Conservation (phyloP, 2,329 filamentous ascomycete genomes). For the Stemphylium beticola region DNA sequence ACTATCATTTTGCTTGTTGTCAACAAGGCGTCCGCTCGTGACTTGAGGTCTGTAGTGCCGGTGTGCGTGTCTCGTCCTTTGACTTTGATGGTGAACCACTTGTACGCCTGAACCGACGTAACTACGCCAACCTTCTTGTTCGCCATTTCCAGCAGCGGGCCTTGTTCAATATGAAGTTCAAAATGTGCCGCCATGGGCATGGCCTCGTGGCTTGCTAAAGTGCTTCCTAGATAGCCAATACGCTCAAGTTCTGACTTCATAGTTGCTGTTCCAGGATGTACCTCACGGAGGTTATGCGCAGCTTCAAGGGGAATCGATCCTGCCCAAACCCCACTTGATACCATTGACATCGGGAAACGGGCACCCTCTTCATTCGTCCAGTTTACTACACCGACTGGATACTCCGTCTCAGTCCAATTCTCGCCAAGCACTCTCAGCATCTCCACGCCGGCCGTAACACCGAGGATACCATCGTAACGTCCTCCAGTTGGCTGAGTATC, state of each 20-base stretch:
- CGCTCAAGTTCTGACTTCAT: conserved; percentile 73
- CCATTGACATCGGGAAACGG: conserved; percentile 77
- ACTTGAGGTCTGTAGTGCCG: conserved; percentile 72
- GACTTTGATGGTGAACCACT: conserved; percentile 73
- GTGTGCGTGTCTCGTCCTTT: conserved; percentile 74
- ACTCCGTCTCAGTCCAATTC: conserved; percentile 70
- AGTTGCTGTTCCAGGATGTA: conserved; percentile 65
- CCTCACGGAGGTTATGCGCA: conserved; percentile 66
- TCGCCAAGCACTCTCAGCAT: conserved; percentile 73
- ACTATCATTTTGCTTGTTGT: conserved; percentile 72
- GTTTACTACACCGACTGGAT: conserved; percentile 75
- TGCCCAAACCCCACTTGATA: conserved; percentile 78
- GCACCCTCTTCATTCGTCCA: conserved; percentile 87
- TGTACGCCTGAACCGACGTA: conserved; percentile 74
- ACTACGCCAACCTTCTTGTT: conserved; percentile 72
- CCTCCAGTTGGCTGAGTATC: conserved; percentile 66
- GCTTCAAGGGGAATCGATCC: conserved; percentile 67
- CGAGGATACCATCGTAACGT: conserved; percentile 78
- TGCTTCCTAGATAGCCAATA: conserved; percentile 71
- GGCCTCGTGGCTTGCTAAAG: conserved; percentile 62
- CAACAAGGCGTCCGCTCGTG: conserved; percentile 72
- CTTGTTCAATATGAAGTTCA: conserved; percentile 86
- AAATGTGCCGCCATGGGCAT: conserved; percentile 78
- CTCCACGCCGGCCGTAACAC: conserved; percentile 75
- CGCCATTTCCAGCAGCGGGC: conserved; percentile 72